These are phyloP conservation scores for Clavispora phyllophila DNA, from an alignment of 805 yeast genomes.

Conservation along the genomic window DNA sequence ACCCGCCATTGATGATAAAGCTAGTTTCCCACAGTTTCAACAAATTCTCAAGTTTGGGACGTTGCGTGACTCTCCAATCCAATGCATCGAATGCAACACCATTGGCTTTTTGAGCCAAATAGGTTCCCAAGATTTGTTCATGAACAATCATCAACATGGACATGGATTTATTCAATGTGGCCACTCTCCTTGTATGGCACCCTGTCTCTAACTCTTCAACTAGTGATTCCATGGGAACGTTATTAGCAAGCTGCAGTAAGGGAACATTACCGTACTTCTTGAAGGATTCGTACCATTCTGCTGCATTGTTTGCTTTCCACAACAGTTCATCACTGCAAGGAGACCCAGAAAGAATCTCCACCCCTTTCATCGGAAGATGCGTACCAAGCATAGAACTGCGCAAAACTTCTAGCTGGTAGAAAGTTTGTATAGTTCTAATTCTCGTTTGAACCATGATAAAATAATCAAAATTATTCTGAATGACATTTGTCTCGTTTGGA, in stretches of 20 bases:
- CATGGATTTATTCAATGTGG: conserved; percentile 47
- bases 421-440: conserved; percentile 48
- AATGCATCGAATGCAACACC: conserved; percentile 43
- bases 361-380: conserved; percentile 36
- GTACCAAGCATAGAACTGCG: conserved; percentile 43
- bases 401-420: conserved; percentile 46
- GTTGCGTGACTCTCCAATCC: conserved; percentile 60
- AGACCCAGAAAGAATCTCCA: conserved; percentile 52
- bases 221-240: conserved; percentile 43
- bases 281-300: conserved; percentile 45
- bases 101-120: neutral
- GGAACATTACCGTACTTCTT: conserved; percentile 6
- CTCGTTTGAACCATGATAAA: conserved; percentile 52
- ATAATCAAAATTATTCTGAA: conserved; percentile 44
- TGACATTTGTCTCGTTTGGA: conserved; percentile 18
- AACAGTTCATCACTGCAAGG: conserved; percentile 56
- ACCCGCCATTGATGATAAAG: conserved; percentile 60
- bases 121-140: conserved; percentile 49
- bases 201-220: conserved; percentile 29
- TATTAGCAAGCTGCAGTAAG: conserved; percentile 54
- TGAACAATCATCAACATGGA: conserved; percentile 61
- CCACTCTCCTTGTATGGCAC: conserved; percentile 16
- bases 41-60: conserved; percentile 54
- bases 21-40: conserved; percentile 65
- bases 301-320: conserved; percentile 49